Conservation (phyloP, 306 rosid genomes). For the Cicer bijugum region DNA sequence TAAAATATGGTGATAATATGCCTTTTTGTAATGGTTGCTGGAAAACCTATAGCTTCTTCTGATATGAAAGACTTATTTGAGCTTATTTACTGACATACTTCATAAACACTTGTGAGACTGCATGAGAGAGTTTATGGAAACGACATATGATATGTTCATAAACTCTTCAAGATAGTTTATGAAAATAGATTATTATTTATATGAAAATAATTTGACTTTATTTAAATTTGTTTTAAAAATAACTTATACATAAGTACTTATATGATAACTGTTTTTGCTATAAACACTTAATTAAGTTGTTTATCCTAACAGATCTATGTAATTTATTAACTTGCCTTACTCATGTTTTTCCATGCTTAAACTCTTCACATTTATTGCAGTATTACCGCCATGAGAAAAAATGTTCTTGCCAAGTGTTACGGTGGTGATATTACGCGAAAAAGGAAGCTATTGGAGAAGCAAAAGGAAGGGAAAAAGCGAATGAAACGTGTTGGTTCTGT, state of each 20-base stretch:
- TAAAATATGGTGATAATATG: slow-evolving; percentile 27
- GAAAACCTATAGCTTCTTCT: neutral
- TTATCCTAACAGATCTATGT: neutral
- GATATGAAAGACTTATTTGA: neutral
- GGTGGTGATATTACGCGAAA: slow-evolving; percentile 92
- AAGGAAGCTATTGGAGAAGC: slow-evolving; percentile 92
- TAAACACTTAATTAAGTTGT: neutral
- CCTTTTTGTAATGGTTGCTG: slow-evolving; percentile 20
- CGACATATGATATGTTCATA: neutral
- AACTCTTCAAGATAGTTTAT: neutral
- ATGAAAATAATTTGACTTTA: neutral
- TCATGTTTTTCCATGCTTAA: slow-evolving; percentile 29
- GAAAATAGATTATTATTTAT: neutral
- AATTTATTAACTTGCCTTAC: slow-evolving; percentile 18
- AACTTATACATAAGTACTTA: neutral
- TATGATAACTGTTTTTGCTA: neutral
- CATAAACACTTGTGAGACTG: neutral
- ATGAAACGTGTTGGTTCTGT: slow-evolving; percentile 96
- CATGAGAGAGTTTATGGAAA: neutral
- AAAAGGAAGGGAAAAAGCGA: slow-evolving; percentile 96
- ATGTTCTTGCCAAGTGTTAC: slow-evolving; percentile 92
- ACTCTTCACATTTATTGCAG: slow-evolving; percentile 50
- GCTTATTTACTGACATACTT: no score
- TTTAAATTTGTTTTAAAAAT: neutral
- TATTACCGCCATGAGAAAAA: slow-evolving; percentile 85